Conservation (phyloP, 257 asterid genomes). For the Agastache rugosa region DNA sequence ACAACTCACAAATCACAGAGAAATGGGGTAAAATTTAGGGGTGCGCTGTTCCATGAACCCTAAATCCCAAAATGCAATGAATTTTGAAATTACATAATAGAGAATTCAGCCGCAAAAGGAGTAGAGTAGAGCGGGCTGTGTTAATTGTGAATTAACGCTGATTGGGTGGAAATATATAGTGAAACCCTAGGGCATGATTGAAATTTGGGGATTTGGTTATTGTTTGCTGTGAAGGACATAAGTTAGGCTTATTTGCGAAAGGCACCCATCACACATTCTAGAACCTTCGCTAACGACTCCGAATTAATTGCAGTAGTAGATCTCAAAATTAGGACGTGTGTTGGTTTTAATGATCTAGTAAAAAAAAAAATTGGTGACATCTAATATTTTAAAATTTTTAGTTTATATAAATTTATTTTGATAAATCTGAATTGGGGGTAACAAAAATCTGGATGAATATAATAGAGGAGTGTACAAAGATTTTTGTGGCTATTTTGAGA, state of each 20-base stretch:
- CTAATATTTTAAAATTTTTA: too few species aligned
- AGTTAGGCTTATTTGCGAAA: slow-evolving; percentile 10
- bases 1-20: background rate
- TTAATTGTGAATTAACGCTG: background rate
- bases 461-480: too few species aligned
- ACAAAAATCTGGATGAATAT: too few species aligned
- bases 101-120: slow-evolving; percentile 2
- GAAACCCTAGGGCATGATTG: slow-evolving; percentile 31
- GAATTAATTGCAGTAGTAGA: background rate
- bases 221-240: slow-evolving; percentile 29
- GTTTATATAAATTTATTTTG: too few species aligned
- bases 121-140: background rate
- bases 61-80: background rate
- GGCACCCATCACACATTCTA: background rate
- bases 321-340: too few species aligned
- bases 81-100: background rate
- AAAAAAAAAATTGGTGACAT: too few species aligned
- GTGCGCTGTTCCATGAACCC: background rate
- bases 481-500: too few species aligned
- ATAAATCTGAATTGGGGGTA: too few species aligned
- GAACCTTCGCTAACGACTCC: slow-evolving; percentile 16
- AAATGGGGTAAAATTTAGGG: background rate
- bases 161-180: slow-evolving; percentile 29
- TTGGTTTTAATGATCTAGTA: too few species aligned
- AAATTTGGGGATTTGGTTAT: background rate